These are phyloP conservation scores for Cochlearia excelsa DNA, from an alignment of 345 rosid species.

Conservation along the genomic window DNA sequence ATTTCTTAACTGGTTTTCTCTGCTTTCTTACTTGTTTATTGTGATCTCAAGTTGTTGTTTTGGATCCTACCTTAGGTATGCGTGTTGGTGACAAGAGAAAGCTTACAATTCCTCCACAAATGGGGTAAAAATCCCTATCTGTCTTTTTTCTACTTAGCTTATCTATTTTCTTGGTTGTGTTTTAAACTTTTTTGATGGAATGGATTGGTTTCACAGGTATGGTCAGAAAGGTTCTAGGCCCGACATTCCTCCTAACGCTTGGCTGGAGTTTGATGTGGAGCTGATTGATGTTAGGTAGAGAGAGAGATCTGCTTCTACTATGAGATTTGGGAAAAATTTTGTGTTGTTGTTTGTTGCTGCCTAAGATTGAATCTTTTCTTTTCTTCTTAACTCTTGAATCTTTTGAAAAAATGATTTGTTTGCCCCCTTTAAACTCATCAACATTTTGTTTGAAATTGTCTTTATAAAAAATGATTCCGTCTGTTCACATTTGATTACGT, in stretches of 20 bases:
- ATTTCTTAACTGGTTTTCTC: slow-evolving; percentile 3
- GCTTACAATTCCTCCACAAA: slow-evolving; percentile 63
- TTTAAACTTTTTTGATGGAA: background rate
- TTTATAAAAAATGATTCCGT: too few species aligned
- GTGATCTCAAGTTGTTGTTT: slow-evolving; percentile 1
- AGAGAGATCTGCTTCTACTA: too few species aligned
- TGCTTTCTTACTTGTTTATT: background rate
- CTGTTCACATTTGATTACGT: too few species aligned
- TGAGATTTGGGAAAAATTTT: too few species aligned
- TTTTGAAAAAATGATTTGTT: too few species aligned
- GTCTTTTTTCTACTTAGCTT: background rate
- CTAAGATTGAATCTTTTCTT: too few species aligned
- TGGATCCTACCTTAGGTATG: slow-evolving; percentile 51
- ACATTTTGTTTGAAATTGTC: too few species aligned
- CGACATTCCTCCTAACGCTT: slow-evolving; percentile 54
- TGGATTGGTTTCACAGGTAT: slow-evolving; percentile 42
- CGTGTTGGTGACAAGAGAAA: slow-evolving; percentile 70
- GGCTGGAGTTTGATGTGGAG: slow-evolving; percentile 67
- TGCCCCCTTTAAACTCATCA: too few species aligned
- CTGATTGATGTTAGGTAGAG: slow-evolving; percentile 46
- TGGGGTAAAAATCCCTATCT: slow-evolving; percentile 49
- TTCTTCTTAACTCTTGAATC: too few species aligned
- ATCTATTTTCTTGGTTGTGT: background rate
- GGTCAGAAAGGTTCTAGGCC: slow-evolving; percentile 46
- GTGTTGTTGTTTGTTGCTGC: too few species aligned